These are phyloP conservation scores for Starmerella powellii DNA, from an alignment of 805 yeast genomes.

Conservation along the genomic window DNA sequence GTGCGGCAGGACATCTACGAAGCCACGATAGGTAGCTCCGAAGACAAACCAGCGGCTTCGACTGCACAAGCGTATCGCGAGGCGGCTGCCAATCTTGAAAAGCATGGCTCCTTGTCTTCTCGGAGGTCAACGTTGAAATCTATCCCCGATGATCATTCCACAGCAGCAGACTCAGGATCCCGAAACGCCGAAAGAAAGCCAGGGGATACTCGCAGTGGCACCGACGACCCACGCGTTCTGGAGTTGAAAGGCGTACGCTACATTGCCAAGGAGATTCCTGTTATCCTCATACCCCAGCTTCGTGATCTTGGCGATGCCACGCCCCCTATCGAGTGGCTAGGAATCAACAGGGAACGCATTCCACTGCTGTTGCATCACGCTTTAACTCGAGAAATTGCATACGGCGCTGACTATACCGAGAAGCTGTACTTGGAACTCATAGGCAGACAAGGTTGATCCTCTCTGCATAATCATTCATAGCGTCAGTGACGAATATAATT, in stretches of 20 bases:
- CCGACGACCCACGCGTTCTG: neutral
- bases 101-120: neutral
- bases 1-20: constrained; percentile 6
- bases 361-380: constrained; percentile 80
- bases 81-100: constrained; percentile 11
- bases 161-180: neutral
- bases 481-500: no score
- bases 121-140: neutral
- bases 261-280: constrained; percentile 57
- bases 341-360: constrained; percentile 72
- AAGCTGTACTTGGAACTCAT: constrained; percentile 15
- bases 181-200: no score
- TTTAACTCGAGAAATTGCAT: constrained; percentile 61
- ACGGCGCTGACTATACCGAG: constrained; percentile 56
- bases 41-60: neutral
- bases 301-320: constrained; percentile 93
- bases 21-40: neutral
- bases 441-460: constrained; percentile 10
- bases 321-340: constrained; percentile 98
- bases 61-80: constrained; percentile 11
- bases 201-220: no score
- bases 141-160: no score
- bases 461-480: no score
- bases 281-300: constrained; percentile 78
- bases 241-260: constrained; percentile 29